Percentiles rank a stretch among this genome's conserved stretches.
phyloP scores from a whole-genome alignment of 1,284 basidiomycete genomes.

The Microbotryum lychnidis-dioicae region DNA sequence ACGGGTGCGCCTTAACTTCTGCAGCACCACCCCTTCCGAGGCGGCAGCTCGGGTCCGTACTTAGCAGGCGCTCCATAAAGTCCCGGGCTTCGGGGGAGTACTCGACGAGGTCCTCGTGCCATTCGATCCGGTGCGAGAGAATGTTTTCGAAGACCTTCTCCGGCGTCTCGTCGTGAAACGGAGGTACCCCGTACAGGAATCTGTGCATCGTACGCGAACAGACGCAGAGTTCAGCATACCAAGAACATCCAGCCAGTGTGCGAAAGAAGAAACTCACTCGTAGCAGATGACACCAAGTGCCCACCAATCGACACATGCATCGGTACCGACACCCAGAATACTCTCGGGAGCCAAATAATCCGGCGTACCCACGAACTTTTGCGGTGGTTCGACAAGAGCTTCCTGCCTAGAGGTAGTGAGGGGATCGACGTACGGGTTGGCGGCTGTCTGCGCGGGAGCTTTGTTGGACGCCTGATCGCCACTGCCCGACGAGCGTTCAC shows the following conservation, averaged over 20 bases:
- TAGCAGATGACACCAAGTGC: conserved; percentile 96
- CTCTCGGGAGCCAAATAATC: conserved; percentile 44
- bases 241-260: background rate
- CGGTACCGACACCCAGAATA: conserved; percentile 83
- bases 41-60: conserved; percentile 66
- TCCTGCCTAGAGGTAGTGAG: background rate
- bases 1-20: conserved; percentile 88
- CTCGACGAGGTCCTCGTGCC: conserved; percentile 72
- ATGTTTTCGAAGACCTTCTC: conserved; percentile 99
- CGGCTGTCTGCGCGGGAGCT: background rate
- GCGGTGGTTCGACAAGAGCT: background rate
- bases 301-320: conserved; percentile 99
- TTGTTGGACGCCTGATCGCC: conserved; percentile 6
- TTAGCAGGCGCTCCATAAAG: conserved; percentile 83
- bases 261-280: conserved; percentile 47
- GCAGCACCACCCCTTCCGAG: conserved; percentile 81
- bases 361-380: conserved; percentile 42
- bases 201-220: conserved; percentile 8
- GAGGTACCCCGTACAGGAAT: conserved; percentile 91
- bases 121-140: conserved; percentile 87
- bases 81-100: conserved; percentile 78
- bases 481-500: conserved; percentile 70
- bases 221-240: background rate
- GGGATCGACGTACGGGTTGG: background rate
- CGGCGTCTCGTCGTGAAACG: conserved; percentile 93